These are phyloP conservation scores for Termitomyces sp. DNA, from an alignment of 768 basidiomycete species.

Conservation along the genomic window DNA sequence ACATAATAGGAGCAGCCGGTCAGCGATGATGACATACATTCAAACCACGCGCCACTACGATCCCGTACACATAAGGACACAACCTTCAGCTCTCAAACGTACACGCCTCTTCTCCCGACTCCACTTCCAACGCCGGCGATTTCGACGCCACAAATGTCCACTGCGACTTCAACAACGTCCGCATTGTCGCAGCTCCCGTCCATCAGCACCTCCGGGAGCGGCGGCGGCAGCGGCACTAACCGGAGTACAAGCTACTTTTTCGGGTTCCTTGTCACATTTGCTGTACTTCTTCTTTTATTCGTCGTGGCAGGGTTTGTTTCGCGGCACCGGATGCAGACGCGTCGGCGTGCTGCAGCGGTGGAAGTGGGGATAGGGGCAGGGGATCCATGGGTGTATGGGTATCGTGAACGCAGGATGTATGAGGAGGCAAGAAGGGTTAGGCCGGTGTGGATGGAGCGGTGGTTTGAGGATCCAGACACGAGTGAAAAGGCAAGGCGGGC, in stretches of 20 bases:
- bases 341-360: slow-evolving; percentile 21
- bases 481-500: background rate
- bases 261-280: slow-evolving; percentile 51
- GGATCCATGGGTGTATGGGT: slow-evolving; percentile 21
- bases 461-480: slow-evolving; percentile 11
- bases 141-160: background rate
- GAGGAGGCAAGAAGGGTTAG: slow-evolving; percentile 2
- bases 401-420: slow-evolving; percentile 5
- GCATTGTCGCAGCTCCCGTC: slow-evolving; percentile 7
- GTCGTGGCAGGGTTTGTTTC: slow-evolving; percentile 50
- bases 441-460: slow-evolving; percentile 20
- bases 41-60: slow-evolving; percentile 8
- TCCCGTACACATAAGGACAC: slow-evolving; percentile 4
- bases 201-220: slow-evolving; percentile 4
- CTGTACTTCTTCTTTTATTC: slow-evolving; percentile 48
- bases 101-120: background rate
- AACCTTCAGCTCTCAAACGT: background rate
- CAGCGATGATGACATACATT: slow-evolving; percentile 7
- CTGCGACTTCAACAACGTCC: background rate
- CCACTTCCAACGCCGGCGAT: background rate
- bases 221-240: background rate
- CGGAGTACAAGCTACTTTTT: slow-evolving; percentile 48
- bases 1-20: background rate
- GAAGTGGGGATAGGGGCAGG: slow-evolving; percentile 10
- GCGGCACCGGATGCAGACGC: slow-evolving; percentile 35